phyloP scores from a whole-genome alignment of 2,329 filamentous ascomycete genomes.

The Aspergillus terreus region DNA sequence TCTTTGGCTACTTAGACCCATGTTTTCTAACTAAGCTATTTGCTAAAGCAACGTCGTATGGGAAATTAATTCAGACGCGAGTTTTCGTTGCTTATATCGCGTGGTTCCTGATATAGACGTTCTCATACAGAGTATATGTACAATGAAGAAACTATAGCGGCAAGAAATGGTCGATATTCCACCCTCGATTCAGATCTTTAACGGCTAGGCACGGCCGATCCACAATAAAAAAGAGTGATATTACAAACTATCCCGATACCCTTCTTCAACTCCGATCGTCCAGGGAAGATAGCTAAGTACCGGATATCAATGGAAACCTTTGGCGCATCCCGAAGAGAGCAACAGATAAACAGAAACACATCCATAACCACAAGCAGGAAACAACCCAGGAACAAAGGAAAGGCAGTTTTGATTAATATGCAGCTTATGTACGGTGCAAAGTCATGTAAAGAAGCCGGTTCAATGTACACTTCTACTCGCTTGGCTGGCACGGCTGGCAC shows the following conservation, averaged over 20 bases:
- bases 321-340: not conserved
- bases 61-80: too few relatives aligned
- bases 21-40: too few relatives aligned
- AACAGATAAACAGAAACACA: not conserved
- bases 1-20: too few relatives aligned
- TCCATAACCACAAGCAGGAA: slow-evolving; percentile 8
- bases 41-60: too few relatives aligned
- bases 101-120: too few relatives aligned
- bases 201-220: not conserved
- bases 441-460: slow-evolving; percentile 6
- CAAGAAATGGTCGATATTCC: not conserved
- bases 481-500: slow-evolving; percentile 33
- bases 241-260: not conserved
- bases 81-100: too few relatives aligned
- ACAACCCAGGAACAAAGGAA: slow-evolving; percentile 5
- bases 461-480: slow-evolving; percentile 41
- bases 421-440: slow-evolving; percentile 12
- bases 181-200: not conserved
- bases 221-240: not conserved
- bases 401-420: slow-evolving; percentile 3
- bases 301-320: not conserved
- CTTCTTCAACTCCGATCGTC: not conserved
- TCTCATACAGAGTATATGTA: too few relatives aligned
- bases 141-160: too few relatives aligned
- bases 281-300: not conserved